These are phyloP conservation scores for Vigna hirtella DNA, from an alignment of 306 rosid species.

Conservation along the genomic window DNA sequence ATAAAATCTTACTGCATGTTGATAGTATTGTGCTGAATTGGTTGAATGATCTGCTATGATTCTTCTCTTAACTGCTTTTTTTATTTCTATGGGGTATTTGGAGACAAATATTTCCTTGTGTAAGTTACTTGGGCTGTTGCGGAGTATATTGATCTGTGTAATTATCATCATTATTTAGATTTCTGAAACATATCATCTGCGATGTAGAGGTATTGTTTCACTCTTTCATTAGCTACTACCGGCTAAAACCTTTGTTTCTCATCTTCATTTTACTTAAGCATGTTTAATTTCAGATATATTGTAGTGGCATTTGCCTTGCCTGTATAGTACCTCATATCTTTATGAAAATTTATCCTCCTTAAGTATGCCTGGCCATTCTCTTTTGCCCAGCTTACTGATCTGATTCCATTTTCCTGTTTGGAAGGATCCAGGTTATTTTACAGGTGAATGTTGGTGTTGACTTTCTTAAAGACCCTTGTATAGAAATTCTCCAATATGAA, in stretches of 20 bases:
- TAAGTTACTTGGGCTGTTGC: constrained; percentile 36
- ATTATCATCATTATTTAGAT: constrained; percentile 34
- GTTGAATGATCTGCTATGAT: constrained; percentile 29
- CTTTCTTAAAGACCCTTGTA: constrained; percentile 78
- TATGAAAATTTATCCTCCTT: constrained; percentile 33
- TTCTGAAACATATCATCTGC: constrained; percentile 12
- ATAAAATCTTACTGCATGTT: not conserved
- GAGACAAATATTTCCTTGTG: constrained; percentile 19
- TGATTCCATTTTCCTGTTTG: constrained; percentile 79
- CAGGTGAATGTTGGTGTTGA: constrained; percentile 91
- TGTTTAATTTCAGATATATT: constrained; percentile 3
- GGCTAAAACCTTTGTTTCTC: constrained; percentile 13
- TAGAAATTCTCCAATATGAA: constrained; percentile 98
- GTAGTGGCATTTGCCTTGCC: constrained; percentile 3
- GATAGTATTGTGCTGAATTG: constrained; percentile 20
- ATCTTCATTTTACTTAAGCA: constrained; percentile 12
- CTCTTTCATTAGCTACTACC: not conserved
- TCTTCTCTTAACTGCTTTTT: not conserved
- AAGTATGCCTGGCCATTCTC: constrained; percentile 37
- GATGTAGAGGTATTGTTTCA: constrained; percentile 22
- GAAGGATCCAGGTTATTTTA: constrained; percentile 99
- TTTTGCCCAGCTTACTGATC: constrained; percentile 61
- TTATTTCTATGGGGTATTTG: constrained; percentile 29
- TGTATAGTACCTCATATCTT: constrained; percentile 33
- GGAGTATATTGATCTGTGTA: constrained; percentile 26